These are phyloP conservation scores for Quercus ilex DNA, from an alignment of 306 rosid species.

Conservation along the genomic window DNA sequence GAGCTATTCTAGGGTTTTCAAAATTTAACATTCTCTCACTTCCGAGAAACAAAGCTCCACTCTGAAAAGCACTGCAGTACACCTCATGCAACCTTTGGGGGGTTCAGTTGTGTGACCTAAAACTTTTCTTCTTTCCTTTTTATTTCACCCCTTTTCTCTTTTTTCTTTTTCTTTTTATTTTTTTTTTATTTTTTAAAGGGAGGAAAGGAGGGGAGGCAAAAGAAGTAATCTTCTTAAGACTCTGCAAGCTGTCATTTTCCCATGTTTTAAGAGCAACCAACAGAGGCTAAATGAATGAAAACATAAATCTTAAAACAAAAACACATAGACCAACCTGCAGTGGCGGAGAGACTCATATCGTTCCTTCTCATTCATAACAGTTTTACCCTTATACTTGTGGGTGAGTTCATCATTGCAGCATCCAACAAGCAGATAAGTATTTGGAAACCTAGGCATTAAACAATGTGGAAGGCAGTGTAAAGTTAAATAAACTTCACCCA, in stretches of 20 bases:
- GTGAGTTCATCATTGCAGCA: constrained; percentile 81
- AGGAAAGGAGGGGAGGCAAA: not conserved
- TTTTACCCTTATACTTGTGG: constrained; percentile 89
- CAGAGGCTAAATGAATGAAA: not conserved
- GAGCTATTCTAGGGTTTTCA: no score
- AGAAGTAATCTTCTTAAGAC: not conserved
- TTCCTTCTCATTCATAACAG: constrained; percentile 92
- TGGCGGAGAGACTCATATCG: constrained; percentile 96
- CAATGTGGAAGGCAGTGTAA: not conserved
- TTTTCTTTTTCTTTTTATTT: not conserved
- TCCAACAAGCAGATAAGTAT: constrained; percentile 83
- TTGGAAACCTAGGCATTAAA: constrained; percentile 61
- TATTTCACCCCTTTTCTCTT: no score
- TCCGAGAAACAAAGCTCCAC: no score
- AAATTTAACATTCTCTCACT: no score
- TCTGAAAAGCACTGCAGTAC: no score
- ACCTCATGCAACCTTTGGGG: no score
- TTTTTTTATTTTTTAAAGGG: not conserved
- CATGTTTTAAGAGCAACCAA: not conserved
- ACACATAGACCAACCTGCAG: constrained; percentile 54
- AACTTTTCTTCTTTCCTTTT: no score
- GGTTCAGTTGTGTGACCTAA: no score
- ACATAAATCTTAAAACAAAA: not conserved
- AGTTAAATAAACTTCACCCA: not conserved
- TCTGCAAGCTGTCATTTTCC: not conserved